Evolutionary conservation across 192 early-diverging fungal species (phyloP), one percentile per base, ranked within the genome.

Genomic region (Allomyces macrogynus): DNA sequence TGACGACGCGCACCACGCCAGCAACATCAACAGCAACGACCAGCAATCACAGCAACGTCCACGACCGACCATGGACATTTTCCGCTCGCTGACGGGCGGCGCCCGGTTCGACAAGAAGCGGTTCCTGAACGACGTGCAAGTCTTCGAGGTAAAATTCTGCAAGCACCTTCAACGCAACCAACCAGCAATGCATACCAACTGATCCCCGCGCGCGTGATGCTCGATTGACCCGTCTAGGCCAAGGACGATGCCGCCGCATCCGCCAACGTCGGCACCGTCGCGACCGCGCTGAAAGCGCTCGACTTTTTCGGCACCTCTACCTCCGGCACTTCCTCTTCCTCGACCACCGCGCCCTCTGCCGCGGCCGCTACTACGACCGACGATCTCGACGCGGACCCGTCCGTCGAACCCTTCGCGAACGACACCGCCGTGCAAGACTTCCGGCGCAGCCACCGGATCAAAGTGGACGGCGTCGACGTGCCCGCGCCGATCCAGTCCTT

Each of bases 401-500:
- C 67, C 23, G 65, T 74, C 23, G 71, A 69, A 9, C 60, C 72
- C 7, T 76, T 79, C 42, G 24, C 64, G 12, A 60, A 12, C 61
- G 64, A 63, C 14, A 61, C 43, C 12, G 75, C 84, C 62, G 73
- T 84, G 4, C 57, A 76, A 24, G 74, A 71, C 23, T 94, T 87
- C 70, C 84, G 93, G 32, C 93, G 86, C 64, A 69, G 77, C 49
- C 73, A 92, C 66, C 71, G 78, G 27, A 96, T 98, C 69, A 84
- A 81, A 24, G 80, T 93, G 1, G 87, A 89, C 54, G 93, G 92
- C 8, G 82, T 85, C 10, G 91, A 93, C 70, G 74, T 92, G 7
- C 90, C 92, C 18, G 76, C 86, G 62, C 95, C 95, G 14, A 78
- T 95, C 68, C 80, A 80, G 57, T 79, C 82, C 7, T 98, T 95